These are phyloP conservation scores for Endotrypanum monterogeii DNA, from an alignment of 208 protist species.

Conservation along the genomic window DNA sequence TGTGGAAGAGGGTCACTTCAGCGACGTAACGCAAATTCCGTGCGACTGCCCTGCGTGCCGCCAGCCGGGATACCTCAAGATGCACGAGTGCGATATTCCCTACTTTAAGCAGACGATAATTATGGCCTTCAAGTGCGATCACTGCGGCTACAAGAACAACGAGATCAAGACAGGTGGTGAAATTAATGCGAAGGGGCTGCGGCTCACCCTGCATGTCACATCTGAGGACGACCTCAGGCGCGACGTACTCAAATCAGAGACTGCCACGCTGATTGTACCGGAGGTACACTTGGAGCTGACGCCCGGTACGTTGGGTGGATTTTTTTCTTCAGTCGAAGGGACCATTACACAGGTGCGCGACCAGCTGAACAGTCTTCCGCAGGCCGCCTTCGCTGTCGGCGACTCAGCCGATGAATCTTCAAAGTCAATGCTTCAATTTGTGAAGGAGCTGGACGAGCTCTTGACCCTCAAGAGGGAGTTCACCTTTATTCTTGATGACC, in stretches of 20 bases:
- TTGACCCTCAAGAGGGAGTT: constrained; percentile 70
- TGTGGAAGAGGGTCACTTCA: constrained; percentile 79
- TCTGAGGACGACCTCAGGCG: constrained; percentile 88
- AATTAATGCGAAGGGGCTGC: constrained; percentile 75
- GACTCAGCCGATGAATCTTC: constrained; percentile 69
- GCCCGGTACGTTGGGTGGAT: constrained; percentile 90
- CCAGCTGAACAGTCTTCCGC: constrained; percentile 81
- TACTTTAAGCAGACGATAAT: constrained; percentile 96
- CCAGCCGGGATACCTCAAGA: constrained; percentile 63
- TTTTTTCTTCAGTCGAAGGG: constrained; percentile 95
- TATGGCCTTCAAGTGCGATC: constrained; percentile 93
- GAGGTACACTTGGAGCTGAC: constrained; percentile 90
- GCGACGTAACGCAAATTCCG: constrained; percentile 66
- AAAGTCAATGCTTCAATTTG: constrained; percentile 79
- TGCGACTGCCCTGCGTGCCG: constrained; percentile 84
- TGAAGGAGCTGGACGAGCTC: constrained; percentile 78
- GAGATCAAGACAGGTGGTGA: constrained; percentile 94
- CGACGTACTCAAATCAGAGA: constrained; percentile 95
- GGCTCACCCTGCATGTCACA: constrained; percentile 75
- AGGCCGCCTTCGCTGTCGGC: constrained; percentile 74
- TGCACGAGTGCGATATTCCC: constrained; percentile 91
- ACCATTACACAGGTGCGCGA: constrained; percentile 85
- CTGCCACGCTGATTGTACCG: constrained; percentile 83
- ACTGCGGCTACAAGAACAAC: constrained; percentile 94
- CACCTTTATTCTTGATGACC: constrained; percentile 95